Percentiles rank a stretch among this genome's conserved stretches.
These are phyloP conservation scores for Capsella rubella DNA, from an alignment of 441 rosid species.

Conservation along the genomic window DNA sequence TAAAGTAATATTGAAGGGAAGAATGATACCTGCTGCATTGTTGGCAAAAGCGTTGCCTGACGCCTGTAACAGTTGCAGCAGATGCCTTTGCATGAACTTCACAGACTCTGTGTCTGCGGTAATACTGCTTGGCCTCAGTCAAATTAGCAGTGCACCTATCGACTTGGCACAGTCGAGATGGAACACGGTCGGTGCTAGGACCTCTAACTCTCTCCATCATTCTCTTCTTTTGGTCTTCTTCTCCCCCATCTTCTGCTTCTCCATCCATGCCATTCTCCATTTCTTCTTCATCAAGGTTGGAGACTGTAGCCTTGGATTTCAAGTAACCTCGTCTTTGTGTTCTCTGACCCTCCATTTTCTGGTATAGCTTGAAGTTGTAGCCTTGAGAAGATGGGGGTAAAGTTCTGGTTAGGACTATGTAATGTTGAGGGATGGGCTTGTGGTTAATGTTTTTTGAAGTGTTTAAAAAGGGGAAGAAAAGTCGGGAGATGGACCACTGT, in stretches of 20 bases:
- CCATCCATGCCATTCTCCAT: slow-evolving; percentile 58
- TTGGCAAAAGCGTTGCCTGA: slow-evolving; percentile 71
- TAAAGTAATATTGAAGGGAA: slow-evolving; percentile 3
- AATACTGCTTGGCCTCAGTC: slow-evolving; percentile 62
- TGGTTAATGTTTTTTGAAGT: slow-evolving; percentile 33
- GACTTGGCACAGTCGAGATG: slow-evolving; percentile 62
- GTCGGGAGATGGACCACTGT: slow-evolving; percentile 45
- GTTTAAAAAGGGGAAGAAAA: slow-evolving; percentile 42
- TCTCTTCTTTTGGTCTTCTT: slow-evolving; percentile 37
- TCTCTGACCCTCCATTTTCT: slow-evolving; percentile 49
- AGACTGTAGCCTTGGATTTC: slow-evolving; percentile 46
- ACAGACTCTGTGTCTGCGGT: slow-evolving; percentile 76
- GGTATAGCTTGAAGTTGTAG: slow-evolving; percentile 17
- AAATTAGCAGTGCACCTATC: slow-evolving; percentile 60
- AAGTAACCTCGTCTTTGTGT: slow-evolving; percentile 44
- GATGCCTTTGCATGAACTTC: slow-evolving; percentile 72
- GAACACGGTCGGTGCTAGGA: slow-evolving; percentile 49
- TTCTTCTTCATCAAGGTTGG: slow-evolving; percentile 57
- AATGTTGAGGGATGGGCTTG: slow-evolving; percentile 42
- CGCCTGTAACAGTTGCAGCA: slow-evolving; percentile 54
- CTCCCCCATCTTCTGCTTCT: slow-evolving; percentile 50
- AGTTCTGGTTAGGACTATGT: slow-evolving; percentile 31
- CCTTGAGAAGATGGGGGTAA: slow-evolving; percentile 24
- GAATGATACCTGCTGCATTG: slow-evolving; percentile 72
- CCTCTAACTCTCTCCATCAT: slow-evolving; percentile 43